phyloP scores from a whole-genome alignment of 192 early-diverging fungal genomes.

The Jimgerdemannia lactiflua region DNA sequence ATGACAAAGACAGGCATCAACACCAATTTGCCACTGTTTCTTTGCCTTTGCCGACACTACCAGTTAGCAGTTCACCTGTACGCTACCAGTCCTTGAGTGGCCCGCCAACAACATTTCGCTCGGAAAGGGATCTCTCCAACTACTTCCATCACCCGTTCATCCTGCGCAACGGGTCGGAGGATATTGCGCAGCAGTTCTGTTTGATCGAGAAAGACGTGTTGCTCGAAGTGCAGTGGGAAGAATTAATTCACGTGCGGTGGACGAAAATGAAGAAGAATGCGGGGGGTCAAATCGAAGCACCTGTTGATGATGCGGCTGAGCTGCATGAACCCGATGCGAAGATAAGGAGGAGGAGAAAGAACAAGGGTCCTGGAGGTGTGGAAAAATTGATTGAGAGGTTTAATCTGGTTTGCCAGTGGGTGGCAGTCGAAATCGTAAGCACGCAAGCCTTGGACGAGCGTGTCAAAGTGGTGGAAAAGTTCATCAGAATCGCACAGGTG shows the following conservation, averaged over 20 bases:
- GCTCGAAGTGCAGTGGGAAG: conserved; percentile 48
- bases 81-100: too few relatives aligned
- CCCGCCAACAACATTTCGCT: not conserved
- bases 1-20: not conserved
- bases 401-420: conserved; percentile 52
- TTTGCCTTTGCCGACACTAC: too few relatives aligned
- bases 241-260: conserved; percentile 50
- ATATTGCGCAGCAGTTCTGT: conserved; percentile 57
- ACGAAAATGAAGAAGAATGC: conserved; percentile 36
- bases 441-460: conserved; percentile 36
- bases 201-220: conserved; percentile 49
- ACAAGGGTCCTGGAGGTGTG: conserved; percentile 13
- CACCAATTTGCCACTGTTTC: too few relatives aligned
- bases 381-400: conserved; percentile 34
- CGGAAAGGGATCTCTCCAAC: not conserved
- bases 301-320: not conserved
- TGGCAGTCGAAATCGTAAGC: conserved; percentile 50
- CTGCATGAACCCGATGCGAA: not conserved
- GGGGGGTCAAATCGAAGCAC: not conserved
- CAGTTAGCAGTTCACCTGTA: too few relatives aligned
- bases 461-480: conserved; percentile 56
- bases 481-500: conserved; percentile 60
- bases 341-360: not conserved
- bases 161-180: conserved; percentile 40
- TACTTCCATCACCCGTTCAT: conserved; percentile 19